These are phyloP conservation scores for Filobasidium uniguttulatum DNA, from an alignment of 1,284 basidiomycete species.

Conservation along the genomic window DNA sequence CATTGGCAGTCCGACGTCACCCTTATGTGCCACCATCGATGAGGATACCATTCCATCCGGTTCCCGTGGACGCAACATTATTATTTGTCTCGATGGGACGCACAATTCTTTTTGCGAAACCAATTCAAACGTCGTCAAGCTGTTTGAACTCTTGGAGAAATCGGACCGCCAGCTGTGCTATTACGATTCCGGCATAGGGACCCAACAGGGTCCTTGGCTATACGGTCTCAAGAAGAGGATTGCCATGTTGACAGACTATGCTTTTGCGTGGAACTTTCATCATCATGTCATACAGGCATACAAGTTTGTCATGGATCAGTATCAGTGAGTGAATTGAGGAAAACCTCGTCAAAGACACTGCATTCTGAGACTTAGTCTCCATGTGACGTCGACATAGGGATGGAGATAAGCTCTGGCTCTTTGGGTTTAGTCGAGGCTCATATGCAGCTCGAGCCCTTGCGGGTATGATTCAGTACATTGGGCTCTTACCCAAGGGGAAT, in stretches of 20 bases:
- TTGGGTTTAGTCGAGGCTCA: conserved; percentile 37
- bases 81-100: conserved; percentile 23
- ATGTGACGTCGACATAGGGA: conserved; percentile 13
- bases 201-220: conserved; percentile 5
- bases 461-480: conserved; percentile 25
- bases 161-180: conserved; percentile 18
- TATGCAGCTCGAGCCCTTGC: conserved; percentile 36
- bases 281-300: conserved; percentile 8
- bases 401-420: conserved; percentile 36
- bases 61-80: conserved; percentile 17
- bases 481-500: conserved; percentile 17
- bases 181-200: conserved; percentile 20
- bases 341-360: not conserved
- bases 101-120: conserved; percentile 17
- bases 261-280: conserved; percentile 17
- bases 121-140: conserved; percentile 24
- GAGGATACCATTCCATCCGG: not conserved
- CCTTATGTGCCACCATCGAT: too few relatives aligned
- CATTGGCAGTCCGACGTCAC: too few relatives aligned
- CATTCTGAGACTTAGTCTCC: not conserved
- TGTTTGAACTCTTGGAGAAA: conserved; percentile 12
- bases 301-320: conserved; percentile 7
- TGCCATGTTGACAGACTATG: conserved; percentile 11
- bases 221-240: conserved; percentile 7
- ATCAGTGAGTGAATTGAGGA: not conserved